Conservation (phyloP, 1,284 basidiomycete genomes). For the Uromyces viciae-fabae region DNA sequence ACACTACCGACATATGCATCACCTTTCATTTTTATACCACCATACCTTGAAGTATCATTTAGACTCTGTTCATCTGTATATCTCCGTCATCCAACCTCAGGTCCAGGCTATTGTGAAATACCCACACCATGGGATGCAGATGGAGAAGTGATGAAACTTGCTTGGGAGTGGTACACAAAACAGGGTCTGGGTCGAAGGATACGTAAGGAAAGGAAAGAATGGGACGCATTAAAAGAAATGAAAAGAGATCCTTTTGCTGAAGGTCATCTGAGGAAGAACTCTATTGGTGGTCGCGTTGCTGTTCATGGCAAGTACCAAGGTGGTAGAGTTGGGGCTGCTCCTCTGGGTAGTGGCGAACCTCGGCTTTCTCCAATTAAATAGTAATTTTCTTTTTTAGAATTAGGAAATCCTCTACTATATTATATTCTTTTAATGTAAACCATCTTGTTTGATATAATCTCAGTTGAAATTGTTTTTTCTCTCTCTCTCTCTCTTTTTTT, state of each 20-base stretch:
- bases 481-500: too few species aligned
- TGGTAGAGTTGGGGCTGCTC: constrained; percentile 29
- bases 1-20: constrained; percentile 79
- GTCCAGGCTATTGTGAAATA: constrained; percentile 85
- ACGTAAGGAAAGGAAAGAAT: constrained; percentile 63
- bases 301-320: constrained; percentile 43
- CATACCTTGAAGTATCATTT: constrained; percentile 88
- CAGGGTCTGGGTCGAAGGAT: constrained; percentile 63
- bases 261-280: constrained; percentile 36
- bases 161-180: constrained; percentile 88
- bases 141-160: constrained; percentile 72
- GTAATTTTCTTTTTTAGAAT: not conserved
- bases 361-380: constrained; percentile 19
- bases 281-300: constrained; percentile 36
- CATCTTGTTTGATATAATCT: too few species aligned
- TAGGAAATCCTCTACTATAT: not conserved
- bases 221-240: constrained; percentile 69
- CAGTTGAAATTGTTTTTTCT: too few species aligned
- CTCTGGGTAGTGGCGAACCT: constrained; percentile 37
- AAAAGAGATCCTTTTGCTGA: constrained; percentile 48
- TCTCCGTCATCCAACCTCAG: constrained; percentile 89
- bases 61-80: constrained; percentile 87
- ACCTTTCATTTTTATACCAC: constrained; percentile 89
- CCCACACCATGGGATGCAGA: constrained; percentile 90
- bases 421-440: too few species aligned